These are phyloP conservation scores for Paramecium caudatum DNA, from an alignment of 73 alveolate genomes.

Conservation along the genomic window DNA sequence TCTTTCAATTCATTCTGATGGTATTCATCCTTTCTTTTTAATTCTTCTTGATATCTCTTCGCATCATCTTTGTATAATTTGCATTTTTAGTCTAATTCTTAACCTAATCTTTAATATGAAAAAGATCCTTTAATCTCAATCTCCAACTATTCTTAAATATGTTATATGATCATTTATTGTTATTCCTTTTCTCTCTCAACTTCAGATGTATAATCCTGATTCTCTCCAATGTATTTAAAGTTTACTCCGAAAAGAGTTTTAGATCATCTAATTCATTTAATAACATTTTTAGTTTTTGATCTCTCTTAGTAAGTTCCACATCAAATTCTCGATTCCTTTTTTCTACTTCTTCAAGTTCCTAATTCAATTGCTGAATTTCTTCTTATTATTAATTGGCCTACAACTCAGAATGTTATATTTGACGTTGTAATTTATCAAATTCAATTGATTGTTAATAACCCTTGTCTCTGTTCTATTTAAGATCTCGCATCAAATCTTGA, in stretches of 20 bases:
- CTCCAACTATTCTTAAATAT: slow-evolving; percentile 21
- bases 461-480: slow-evolving; percentile 22
- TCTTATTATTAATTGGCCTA: not conserved
- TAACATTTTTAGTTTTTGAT: not conserved
- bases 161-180: not conserved
- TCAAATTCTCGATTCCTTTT: not conserved
- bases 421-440: slow-evolving; percentile 3
- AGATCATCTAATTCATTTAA: slow-evolving; percentile 32
- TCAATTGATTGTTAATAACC: not conserved
- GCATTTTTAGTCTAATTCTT: slow-evolving; percentile 37
- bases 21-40: not conserved
- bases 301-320: slow-evolving; percentile 1
- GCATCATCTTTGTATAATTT: slow-evolving; percentile 41
- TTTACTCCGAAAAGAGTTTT: slow-evolving; percentile 16
- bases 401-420: not conserved
- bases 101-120: slow-evolving; percentile 55
- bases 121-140: slow-evolving; percentile 60
- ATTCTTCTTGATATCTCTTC: not conserved
- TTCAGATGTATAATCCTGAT: slow-evolving; percentile 21
- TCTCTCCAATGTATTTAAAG: slow-evolving; percentile 11
- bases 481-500: not conserved
- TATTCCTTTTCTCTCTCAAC: slow-evolving; percentile 31
- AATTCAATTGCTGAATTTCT: not conserved
- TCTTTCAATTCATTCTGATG: not conserved
- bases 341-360: not conserved